A percentile compares a stretch with the other conserved stretches of the same genome.
phyloP scores from a whole-genome alignment of 495 filamentous ascomycete species.

The Choiromyces venosus region DNA sequence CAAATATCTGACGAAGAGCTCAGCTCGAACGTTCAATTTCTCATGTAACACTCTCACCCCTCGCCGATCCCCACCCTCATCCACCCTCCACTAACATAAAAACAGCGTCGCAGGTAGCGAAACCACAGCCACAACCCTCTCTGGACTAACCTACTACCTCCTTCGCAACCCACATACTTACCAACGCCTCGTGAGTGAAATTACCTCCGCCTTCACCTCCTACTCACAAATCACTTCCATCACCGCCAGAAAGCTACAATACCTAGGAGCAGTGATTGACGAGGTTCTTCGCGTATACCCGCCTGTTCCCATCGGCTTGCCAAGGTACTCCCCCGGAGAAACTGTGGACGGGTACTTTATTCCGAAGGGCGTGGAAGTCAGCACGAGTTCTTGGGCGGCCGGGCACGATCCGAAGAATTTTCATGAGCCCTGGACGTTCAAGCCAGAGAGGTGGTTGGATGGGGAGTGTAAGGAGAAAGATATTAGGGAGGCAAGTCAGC shows the following conservation, averaged over 20 bases:
- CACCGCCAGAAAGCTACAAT: slow-evolving; percentile 48
- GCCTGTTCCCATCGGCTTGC: slow-evolving; percentile 44
- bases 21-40: slow-evolving; percentile 36
- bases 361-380: slow-evolving; percentile 30
- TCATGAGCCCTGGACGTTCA: slow-evolving; percentile 37
- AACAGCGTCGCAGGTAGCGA: slow-evolving; percentile 53
- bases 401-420: slow-evolving; percentile 26
- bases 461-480: slow-evolving; percentile 21
- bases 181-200: slow-evolving; percentile 49
- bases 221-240: slow-evolving; percentile 52
- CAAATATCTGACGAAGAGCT: slow-evolving; percentile 43
- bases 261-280: slow-evolving; percentile 54
- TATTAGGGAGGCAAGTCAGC: slow-evolving; percentile 40
- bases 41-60: slow-evolving; percentile 16
- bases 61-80: background rate
- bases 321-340: slow-evolving; percentile 41
- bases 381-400: background rate
- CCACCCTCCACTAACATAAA: background rate
- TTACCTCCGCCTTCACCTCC: slow-evolving; percentile 49
- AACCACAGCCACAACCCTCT: slow-evolving; percentile 57
- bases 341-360: slow-evolving; percentile 42
- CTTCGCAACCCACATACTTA: slow-evolving; percentile 47
- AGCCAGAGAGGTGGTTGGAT: slow-evolving; percentile 42
- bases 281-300: slow-evolving; percentile 58
- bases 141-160: slow-evolving; percentile 52